Base-by-base conservation (phyloP, 306 rosid species). In the Alnus rubra region DNA sequence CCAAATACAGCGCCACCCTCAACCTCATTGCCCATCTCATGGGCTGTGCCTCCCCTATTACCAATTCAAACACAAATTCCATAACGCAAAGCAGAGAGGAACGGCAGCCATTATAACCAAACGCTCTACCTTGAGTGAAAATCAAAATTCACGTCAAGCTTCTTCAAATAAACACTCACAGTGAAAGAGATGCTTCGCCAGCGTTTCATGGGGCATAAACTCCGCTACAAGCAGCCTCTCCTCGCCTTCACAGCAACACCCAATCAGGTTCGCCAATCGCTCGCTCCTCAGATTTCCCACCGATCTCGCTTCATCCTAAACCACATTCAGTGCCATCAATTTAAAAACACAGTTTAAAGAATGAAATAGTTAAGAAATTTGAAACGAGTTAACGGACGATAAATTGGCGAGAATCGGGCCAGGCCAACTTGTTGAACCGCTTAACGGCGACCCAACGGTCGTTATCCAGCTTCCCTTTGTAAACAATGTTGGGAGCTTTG, bases 21-120 rank as follows among this genome's bases (percentile, higher is more conserved):
- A 94, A 78, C 81, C 98, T 94, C 98, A 94, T 94, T 15, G 97
- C 91, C 98, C 98, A 94, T 80, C 89, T 90, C 98, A 94, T 94
- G 0, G 97, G 98, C 30, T 94, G 88, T 28, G 90, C 73, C 74
- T 94, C 98, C 98, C 98, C 97, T 92, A 39, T 55, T 72, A 79
- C 76, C 83, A 81, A 71, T 44, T 69, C 79, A 81, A 69, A 15
- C 75, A 77, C 76, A 55, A 28, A 2, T 16, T 39, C 45, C 68
- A 72, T 14, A 44, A 78, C 54, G 33, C 65, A 59, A 59, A 23
- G 37, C 65, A 59, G 14, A 9, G 13, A 59, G 65, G 15, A 9
- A 28, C 65, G 33, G 14, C 33, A 7, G 7, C 64, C 64, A 23
- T 58, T 15, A 54, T 70, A 7, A 8, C 15, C 74, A 70, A 45